A percentile compares a stretch with the other conserved stretches of the same genome.
phyloP scores from a whole-genome alignment of 768 basidiomycete genomes.

The Suillus sp. region DNA sequence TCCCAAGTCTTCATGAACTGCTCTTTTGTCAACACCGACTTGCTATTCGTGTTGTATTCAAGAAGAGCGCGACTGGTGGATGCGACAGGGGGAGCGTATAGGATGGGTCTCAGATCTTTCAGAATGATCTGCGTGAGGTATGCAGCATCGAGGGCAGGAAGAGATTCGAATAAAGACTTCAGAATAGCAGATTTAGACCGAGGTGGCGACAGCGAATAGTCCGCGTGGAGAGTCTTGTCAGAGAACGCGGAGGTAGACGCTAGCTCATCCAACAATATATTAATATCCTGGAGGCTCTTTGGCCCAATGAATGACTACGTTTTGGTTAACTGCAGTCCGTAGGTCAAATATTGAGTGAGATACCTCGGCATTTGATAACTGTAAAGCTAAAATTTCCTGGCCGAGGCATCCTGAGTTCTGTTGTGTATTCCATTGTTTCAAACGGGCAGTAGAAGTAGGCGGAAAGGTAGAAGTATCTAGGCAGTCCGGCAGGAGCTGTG shows the following conservation, averaged over 20 bases:
- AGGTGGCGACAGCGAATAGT: conserved; percentile 34
- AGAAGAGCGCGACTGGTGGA: conserved; percentile 51
- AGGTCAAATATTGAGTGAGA: conserved; percentile 1
- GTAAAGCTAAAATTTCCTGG: conserved; percentile 49
- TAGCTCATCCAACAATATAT: conserved; percentile 72
- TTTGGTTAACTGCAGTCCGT: conserved; percentile 13
- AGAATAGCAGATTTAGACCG: conserved; percentile 44
- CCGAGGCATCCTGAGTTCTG: conserved; percentile 70
- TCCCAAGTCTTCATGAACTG: conserved; percentile 80
- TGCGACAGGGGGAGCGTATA: conserved; percentile 62
- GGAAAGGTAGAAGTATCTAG: conserved; percentile 42
- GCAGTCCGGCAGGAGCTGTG: conserved; percentile 50
- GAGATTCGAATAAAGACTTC: conserved; percentile 54
- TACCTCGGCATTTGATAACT: conserved; percentile 38
- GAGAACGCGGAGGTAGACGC: conserved; percentile 69
- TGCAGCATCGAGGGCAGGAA: conserved; percentile 64
- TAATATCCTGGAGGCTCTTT: conserved; percentile 51
- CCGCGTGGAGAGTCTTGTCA: conserved; percentile 44
- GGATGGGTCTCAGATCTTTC: conserved; percentile 78
- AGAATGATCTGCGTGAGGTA: conserved; percentile 86
- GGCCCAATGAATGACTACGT: conserved; percentile 23
- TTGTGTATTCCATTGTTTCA: conserved; percentile 42
- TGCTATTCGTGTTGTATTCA: conserved; percentile 57
- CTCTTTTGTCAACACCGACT: conserved; percentile 54
- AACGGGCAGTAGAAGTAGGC: conserved; percentile 27